Evolutionary conservation across 2,329 filamentous ascomycete species (phyloP).

Genomic region (Ambrosiella cleistominuta): DNA sequence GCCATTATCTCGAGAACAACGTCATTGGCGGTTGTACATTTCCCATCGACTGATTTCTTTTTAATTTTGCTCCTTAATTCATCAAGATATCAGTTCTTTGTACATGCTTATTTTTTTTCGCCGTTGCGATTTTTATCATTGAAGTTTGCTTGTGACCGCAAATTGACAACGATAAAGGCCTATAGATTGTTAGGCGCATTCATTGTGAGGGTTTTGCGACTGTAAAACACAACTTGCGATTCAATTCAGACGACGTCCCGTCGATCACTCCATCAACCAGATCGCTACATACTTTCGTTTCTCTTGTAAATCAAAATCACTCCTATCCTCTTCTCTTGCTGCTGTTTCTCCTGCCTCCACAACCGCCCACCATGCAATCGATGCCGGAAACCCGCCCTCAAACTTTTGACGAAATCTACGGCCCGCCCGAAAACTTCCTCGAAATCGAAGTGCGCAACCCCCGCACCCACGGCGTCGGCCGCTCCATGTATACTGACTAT

Average conservation of each 20-base stretch:
- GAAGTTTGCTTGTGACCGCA: too few relatives aligned
- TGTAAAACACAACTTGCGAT: background rate
- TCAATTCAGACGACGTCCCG: background rate
- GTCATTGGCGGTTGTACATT: too few relatives aligned
- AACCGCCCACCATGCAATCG: slow-evolving; percentile 41
- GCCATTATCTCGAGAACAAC: too few relatives aligned
- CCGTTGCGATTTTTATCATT: too few relatives aligned
- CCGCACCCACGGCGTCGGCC: slow-evolving; percentile 82
- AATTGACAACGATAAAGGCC: too few relatives aligned
- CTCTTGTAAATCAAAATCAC: too few relatives aligned
- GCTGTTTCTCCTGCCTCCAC: background rate
- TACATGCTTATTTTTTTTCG: too few relatives aligned
- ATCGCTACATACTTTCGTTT: too few relatives aligned
- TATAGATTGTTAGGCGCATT: background rate
- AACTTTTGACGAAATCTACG: slow-evolving; percentile 98
- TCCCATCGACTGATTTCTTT: too few relatives aligned
- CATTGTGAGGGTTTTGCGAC: background rate
- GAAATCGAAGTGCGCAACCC: slow-evolving; percentile 96
- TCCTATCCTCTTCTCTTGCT: background rate
- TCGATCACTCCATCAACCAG: background rate
- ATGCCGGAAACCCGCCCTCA: slow-evolving; percentile 66
- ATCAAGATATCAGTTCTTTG: too few relatives aligned
- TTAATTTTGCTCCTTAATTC: too few relatives aligned
- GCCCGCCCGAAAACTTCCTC: slow-evolving; percentile 93
- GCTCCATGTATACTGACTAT: slow-evolving; percentile 97